Evolutionary conservation across 441 rosid genomes (phyloP).

Genomic region (Manihot esculenta): DNA sequence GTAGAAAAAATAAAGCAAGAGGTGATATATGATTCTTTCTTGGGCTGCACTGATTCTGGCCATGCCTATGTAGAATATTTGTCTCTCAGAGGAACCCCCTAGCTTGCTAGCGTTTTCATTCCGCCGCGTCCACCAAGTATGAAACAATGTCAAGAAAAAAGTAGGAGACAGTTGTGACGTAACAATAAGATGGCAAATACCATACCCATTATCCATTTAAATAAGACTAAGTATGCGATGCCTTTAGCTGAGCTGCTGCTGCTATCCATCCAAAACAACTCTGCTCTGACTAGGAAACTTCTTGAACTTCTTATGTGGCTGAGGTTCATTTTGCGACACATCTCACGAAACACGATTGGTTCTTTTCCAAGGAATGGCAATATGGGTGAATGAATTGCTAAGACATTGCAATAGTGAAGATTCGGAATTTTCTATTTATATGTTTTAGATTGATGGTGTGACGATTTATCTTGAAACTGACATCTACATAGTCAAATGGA

Average conservation of each 20-base stretch:
- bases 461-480: too few species aligned
- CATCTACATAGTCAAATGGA: too few species aligned
- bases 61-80: not conserved
- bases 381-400: too few species aligned
- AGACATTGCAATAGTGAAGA: too few species aligned
- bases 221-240: not conserved
- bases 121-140: slow-evolving; percentile 19
- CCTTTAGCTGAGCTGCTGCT: not conserved
- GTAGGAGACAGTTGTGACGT: not conserved
- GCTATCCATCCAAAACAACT: not conserved
- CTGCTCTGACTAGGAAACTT: not conserved
- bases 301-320: not conserved
- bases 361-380: too few species aligned
- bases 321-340: not conserved
- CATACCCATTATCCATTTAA: too few species aligned
- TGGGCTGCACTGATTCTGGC: slow-evolving; percentile 8
- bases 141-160: not conserved
- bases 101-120: not conserved
- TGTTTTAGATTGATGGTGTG: too few species aligned
- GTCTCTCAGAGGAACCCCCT: too few species aligned
- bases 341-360: not conserved
- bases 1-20: not conserved
- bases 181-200: too few species aligned
- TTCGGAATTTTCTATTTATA: too few species aligned
- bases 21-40: not conserved